Percentiles rank a stretch among this genome's conserved stretches.
Conservation (phyloP, 257 asterid species). For the Fraxinus anomala region DNA sequence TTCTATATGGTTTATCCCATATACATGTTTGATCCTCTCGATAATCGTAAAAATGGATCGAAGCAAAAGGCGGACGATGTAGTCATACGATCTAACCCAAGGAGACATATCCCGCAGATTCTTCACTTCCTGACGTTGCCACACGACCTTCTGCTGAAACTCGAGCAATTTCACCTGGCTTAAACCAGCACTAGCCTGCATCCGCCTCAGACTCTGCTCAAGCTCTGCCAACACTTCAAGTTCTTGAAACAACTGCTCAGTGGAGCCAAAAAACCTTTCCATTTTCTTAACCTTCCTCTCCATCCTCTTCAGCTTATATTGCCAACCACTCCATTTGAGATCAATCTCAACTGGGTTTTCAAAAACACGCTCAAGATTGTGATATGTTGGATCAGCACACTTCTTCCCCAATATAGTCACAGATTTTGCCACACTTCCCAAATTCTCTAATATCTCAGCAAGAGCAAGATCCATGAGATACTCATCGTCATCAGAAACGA, state of each 20-base stretch:
- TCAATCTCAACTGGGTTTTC: constrained; percentile 53
- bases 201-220: constrained; percentile 75
- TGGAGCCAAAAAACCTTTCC: constrained; percentile 76
- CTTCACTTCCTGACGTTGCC: constrained; percentile 91
- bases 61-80: constrained; percentile 61
- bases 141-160: constrained; percentile 78
- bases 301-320: constrained; percentile 70
- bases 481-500: constrained; percentile 63
- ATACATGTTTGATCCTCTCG: constrained; percentile 58
- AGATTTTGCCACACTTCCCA: constrained; percentile 54
- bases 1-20: constrained; percentile 38
- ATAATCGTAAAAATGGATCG: constrained; percentile 63
- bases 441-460: constrained; percentile 64
- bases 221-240: constrained; percentile 80
- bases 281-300: constrained; percentile 83
- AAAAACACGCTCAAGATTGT: constrained; percentile 54
- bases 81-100: constrained; percentile 76
- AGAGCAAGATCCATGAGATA: constrained; percentile 74
- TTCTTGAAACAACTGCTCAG: constrained; percentile 77
- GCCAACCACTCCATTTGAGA: constrained; percentile 60
- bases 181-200: constrained; percentile 54
- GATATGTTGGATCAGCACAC: constrained; percentile 62
- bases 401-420: constrained; percentile 70
- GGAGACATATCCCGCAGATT: constrained; percentile 83
- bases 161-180: constrained; percentile 64